These are phyloP conservation scores for Tetracentron sinense DNA, from an alignment of 164 flowering plant genomes.

Conservation along the genomic window DNA sequence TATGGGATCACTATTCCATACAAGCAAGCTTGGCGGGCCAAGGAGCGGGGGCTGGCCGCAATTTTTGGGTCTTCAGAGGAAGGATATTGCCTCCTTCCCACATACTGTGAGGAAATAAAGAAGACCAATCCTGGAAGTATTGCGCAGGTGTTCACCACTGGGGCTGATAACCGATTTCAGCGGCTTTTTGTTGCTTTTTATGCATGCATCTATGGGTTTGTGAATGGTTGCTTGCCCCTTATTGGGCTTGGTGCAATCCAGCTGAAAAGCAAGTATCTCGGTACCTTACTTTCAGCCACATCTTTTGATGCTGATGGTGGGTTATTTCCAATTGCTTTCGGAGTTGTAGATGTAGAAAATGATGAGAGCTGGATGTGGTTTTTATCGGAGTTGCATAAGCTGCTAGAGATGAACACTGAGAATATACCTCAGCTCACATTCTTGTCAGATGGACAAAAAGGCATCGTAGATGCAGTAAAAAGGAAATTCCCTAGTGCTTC, in stretches of 20 bases:
- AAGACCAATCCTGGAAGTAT: slow-evolving; percentile 68
- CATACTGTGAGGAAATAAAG: slow-evolving; percentile 65
- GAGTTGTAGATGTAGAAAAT: slow-evolving; percentile 69
- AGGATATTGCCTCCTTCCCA: slow-evolving; percentile 73
- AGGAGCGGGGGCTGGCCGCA: slow-evolving; percentile 71
- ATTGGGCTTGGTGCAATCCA: slow-evolving; percentile 57
- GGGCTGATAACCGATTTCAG: slow-evolving; percentile 64
- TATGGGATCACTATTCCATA: slow-evolving; percentile 83
- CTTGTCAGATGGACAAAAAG: slow-evolving; percentile 56
- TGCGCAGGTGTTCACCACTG: slow-evolving; percentile 57
- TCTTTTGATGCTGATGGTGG: slow-evolving; percentile 77
- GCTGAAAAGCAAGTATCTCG: slow-evolving; percentile 77
- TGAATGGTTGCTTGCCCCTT: slow-evolving; percentile 71
- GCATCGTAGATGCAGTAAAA: slow-evolving; percentile 51
- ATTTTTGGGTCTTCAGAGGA: slow-evolving; percentile 84
- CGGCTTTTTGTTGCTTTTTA: slow-evolving; percentile 60
- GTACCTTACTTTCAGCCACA: slow-evolving; percentile 70
- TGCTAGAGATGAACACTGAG: slow-evolving; percentile 50
- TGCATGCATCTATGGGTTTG: slow-evolving; percentile 65
- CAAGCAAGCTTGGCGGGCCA: slow-evolving; percentile 95
- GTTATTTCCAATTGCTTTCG: slow-evolving; percentile 81
- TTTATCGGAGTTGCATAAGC: slow-evolving; percentile 55
- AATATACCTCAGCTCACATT: slow-evolving; percentile 51
- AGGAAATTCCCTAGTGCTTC: slow-evolving; percentile 57
- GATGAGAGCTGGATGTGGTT: slow-evolving; percentile 91